phyloP scores from a whole-genome alignment of 306 rosid genomes.

The Malus orientalis region DNA sequence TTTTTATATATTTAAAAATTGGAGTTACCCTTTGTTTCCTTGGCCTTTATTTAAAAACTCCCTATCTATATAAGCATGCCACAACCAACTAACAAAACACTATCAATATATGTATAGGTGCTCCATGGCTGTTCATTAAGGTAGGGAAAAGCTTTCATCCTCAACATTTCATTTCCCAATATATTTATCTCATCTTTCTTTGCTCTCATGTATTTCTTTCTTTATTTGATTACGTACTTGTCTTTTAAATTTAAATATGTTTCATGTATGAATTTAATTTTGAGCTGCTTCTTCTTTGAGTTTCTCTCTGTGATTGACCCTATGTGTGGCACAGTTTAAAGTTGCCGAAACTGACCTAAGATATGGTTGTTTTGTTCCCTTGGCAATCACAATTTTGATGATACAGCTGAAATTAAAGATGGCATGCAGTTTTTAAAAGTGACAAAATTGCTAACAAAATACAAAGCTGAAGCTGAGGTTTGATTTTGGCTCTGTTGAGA shows the following conservation, averaged over 20 bases:
- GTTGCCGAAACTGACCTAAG: conserved; percentile 45
- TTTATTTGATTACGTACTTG: not conserved
- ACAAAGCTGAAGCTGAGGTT: conserved; percentile 26
- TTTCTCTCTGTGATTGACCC: not conserved
- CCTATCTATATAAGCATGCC: conserved; percentile 32
- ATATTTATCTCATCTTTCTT: not conserved
- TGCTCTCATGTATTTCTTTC: conserved; percentile 11
- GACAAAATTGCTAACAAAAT: conserved; percentile 18
- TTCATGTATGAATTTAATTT: conserved; percentile 1
- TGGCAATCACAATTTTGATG: conserved; percentile 32
- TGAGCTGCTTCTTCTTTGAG: not conserved
- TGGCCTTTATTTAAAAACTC: too few species aligned
- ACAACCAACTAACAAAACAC: conserved; percentile 27
- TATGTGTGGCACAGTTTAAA: conserved; percentile 13
- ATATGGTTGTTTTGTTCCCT: conserved; percentile 18
- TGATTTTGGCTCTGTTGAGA: conserved; percentile 1
- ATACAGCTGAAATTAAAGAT: conserved; percentile 22
- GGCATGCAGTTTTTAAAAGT: conserved; percentile 9
- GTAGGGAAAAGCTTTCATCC: conserved; percentile 26
- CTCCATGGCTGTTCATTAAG: conserved; percentile 39
- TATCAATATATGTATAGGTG: conserved; percentile 17
- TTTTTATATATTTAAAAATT: conserved; percentile 37
- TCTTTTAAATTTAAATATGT: not conserved
- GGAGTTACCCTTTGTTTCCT: conserved; percentile 25
- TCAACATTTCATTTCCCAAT: not conserved